Evolutionary conservation across 2,329 filamentous ascomycete genomes (phyloP), one percentile per base, ranked within the genome.

Genomic region (Zymoseptoria crescenta): DNA sequence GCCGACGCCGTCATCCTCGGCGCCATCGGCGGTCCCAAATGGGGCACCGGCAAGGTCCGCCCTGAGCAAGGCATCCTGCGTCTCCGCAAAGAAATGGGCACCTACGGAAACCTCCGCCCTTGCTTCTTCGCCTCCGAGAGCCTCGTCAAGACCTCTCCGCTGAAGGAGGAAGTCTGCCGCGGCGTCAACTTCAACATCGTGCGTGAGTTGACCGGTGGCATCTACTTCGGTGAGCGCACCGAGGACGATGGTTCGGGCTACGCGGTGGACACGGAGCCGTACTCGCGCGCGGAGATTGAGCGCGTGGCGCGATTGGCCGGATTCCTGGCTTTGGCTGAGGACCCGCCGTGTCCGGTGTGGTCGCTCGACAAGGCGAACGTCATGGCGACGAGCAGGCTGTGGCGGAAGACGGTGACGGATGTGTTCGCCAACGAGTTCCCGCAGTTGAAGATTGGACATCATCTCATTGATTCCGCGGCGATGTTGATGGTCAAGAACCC

Each of bases 401-500:
- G 93, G 93, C 82, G 93, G 62, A 92, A 89, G 79, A 88, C 88
- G 2, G 88, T 96, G 51, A 86, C 83, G 49, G 89, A 96, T 77
- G 82, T 91, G 59, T 93, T 96, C 82, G 83, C 81, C 67, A 87
- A 87, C 65, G 93, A 96, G 80, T 97, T 95, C 78, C 91, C 93
- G 2, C 84, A 93, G 73, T 77, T 96, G 52, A 84, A 89, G 78
- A 78, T 95, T 50, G 84, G 86, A 65, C 93, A 96, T 74, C 92
- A 97, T 74, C 83, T 97, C 55, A 96, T 97, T 72, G 93, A 97
- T 78, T 90, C 86, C 58, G 93, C 93, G n/a, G 93, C 93, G 65
- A 96, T 97, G 92, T 80, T 96, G 68, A 91, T 97, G 88, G 84
- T 97, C 72, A 96, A 96, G 86, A 93, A 92, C 76, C 93, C 93